These are phyloP conservation scores for Hypomontagnella submonticulosa DNA, from an alignment of 495 filamentous ascomycete species.

Conservation along the genomic window DNA sequence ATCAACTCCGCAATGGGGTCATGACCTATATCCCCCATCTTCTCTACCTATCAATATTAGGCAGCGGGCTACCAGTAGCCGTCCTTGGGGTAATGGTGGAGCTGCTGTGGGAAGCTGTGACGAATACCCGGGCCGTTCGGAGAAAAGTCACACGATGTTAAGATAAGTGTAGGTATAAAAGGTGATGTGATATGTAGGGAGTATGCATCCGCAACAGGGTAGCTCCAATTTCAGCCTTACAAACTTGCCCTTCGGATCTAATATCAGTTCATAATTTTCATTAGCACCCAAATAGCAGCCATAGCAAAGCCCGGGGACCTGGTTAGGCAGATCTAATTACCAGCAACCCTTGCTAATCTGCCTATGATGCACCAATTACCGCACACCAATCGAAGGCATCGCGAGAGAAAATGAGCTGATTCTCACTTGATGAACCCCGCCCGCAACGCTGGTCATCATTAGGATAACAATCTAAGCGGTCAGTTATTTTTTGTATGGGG, in stretches of 20 bases:
- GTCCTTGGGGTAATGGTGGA: constrained; percentile 1
- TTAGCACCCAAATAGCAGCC: constrained; percentile 16
- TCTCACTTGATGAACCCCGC: constrained; percentile 43
- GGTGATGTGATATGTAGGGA: constrained; percentile 4
- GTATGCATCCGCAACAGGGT: not conserved
- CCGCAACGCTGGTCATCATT: constrained; percentile 32
- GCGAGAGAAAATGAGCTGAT: constrained; percentile 43
- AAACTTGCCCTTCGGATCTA: constrained; percentile 29
- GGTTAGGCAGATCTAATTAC: constrained; percentile 37
- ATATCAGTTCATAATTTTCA: constrained; percentile 10
- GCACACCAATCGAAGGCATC: constrained; percentile 41
- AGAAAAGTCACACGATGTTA: constrained; percentile 5
- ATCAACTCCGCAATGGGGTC: constrained; percentile 66
- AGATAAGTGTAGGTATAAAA: not conserved
- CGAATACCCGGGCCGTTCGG: not conserved
- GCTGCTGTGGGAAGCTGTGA: constrained; percentile 4
- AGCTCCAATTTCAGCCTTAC: constrained; percentile 25
- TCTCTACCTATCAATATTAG: constrained; percentile 3
- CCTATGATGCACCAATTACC: constrained; percentile 38
- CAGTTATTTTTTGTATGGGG: constrained; percentile 29
- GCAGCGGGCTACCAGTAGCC: not conserved
- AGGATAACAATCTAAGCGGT: constrained; percentile 39
- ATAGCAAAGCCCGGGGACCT: constrained; percentile 19
- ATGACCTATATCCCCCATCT: constrained; percentile 25
- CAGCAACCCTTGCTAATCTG: constrained; percentile 39